Conservation (phyloP, 441 rosid genomes). For the Gossypium laxum region DNA sequence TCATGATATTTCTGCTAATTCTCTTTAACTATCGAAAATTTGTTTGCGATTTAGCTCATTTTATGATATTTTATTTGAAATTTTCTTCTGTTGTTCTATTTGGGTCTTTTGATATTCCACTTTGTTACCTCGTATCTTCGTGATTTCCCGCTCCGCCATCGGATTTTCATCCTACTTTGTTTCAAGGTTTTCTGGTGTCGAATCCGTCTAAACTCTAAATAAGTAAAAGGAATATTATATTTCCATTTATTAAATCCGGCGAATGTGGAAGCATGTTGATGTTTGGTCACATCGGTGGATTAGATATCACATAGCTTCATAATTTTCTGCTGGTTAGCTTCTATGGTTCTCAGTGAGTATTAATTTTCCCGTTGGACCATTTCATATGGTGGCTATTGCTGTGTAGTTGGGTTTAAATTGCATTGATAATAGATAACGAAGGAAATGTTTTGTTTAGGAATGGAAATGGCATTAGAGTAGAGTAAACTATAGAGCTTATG, state of each 20-base stretch:
- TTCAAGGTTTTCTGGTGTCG: background rate
- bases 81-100: background rate
- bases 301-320: background rate
- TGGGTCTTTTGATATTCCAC: background rate
- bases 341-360: background rate
- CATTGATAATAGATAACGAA: background rate
- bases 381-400: background rate
- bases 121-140: background rate
- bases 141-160: background rate
- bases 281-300: background rate
- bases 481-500: background rate
- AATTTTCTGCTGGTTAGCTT: background rate
- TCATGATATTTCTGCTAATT: background rate
- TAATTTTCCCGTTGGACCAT: background rate
- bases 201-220: background rate
- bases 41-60: background rate
- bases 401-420: background rate
- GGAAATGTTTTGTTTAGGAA: background rate
- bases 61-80: background rate
- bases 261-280: background rate
- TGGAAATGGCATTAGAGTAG: background rate
- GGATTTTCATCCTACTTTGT: background rate
- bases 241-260: background rate
- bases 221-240: background rate
- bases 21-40: background rate